A percentile compares a stretch with the other conserved stretches of the same genome.
Conservation (phyloP, 257 asterid species). For the Forsythia viridissima region DNA sequence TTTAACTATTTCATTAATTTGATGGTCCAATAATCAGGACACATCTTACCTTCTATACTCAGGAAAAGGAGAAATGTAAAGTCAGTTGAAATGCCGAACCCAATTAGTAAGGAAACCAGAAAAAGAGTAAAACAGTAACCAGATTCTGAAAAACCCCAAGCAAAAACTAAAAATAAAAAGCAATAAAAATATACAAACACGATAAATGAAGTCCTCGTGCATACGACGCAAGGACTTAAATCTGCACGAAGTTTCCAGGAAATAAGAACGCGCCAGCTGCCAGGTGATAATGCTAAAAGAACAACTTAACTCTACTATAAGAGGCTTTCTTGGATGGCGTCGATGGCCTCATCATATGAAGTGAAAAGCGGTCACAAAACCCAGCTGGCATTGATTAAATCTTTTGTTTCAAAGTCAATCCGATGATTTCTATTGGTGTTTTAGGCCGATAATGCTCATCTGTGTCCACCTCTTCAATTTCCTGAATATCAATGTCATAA, state of each 20-base stretch:
- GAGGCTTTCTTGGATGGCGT: not conserved
- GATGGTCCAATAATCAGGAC: too few species aligned
- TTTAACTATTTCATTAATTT: too few species aligned
- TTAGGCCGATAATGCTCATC: slow-evolving; percentile 92
- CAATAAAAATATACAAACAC: not conserved
- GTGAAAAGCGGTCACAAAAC: not conserved
- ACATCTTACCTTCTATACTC: too few species aligned
- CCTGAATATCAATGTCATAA: slow-evolving; percentile 44
- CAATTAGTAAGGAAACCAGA: too few species aligned
- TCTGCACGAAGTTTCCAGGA: not conserved
- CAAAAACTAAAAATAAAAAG: not conserved
- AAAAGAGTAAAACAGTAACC: too few species aligned
- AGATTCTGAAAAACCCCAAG: not conserved
- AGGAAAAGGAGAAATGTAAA: too few species aligned
- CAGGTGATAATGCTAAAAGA: slow-evolving; percentile 21
- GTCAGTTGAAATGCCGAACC: too few species aligned
- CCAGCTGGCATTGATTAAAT: slow-evolving; percentile 22
- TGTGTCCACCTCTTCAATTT: slow-evolving; percentile 93
- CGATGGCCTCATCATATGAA: slow-evolving; percentile 18
- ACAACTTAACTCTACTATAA: slow-evolving; percentile 23
- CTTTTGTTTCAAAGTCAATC: slow-evolving; percentile 61
- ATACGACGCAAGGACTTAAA: not conserved
- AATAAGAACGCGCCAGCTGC: not conserved
- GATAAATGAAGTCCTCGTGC: not conserved
- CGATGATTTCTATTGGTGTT: slow-evolving; percentile 65